Percentiles rank a stretch among this genome's conserved stretches.
Conservation (phyloP, 2,329 filamentous ascomycete genomes). For the Fusarium sp. region DNA sequence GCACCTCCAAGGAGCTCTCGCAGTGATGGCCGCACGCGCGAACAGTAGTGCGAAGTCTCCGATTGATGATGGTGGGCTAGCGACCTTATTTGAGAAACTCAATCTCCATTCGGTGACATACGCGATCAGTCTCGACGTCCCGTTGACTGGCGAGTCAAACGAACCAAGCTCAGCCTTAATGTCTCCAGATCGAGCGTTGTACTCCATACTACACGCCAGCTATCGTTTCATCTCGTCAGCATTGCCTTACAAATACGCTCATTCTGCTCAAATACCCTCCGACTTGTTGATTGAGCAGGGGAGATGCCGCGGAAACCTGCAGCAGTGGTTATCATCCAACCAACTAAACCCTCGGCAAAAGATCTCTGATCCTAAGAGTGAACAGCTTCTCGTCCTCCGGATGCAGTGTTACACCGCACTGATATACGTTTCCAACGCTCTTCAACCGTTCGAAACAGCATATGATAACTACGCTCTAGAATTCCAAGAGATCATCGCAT, state of each 20-base stretch:
- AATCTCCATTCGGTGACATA: slow-evolving; percentile 27
- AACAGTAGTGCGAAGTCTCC: rapidly evolving
- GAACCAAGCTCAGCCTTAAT: neutral
- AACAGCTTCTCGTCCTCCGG: slow-evolving; percentile 16
- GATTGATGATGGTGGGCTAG: neutral
- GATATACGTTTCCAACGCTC: slow-evolving; percentile 6
- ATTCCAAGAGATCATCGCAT: slow-evolving; percentile 23
- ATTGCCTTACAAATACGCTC: slow-evolving; percentile 5
- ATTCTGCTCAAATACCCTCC: neutral
- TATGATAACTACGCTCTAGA: slow-evolving; percentile 15
- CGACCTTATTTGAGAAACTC: slow-evolving; percentile 13
- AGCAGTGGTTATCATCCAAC: slow-evolving; percentile 10
- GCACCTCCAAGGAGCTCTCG: slow-evolving; percentile 14
- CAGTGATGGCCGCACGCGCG: neutral
- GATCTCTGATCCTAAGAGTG: neutral
- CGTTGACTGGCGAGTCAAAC: neutral
- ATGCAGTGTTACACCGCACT: slow-evolving; percentile 23
- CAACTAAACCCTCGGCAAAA: neutral
- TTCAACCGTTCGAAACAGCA: slow-evolving; percentile 11
- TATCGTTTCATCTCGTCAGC: slow-evolving; percentile 8
- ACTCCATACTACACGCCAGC: neutral
- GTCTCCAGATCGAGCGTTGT: neutral
- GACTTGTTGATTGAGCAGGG: slow-evolving; percentile 19
- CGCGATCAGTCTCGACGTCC: neutral
- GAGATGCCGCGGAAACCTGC: neutral